Evolutionary conservation across 2,329 filamentous ascomycete genomes (phyloP).

Genomic region (Trichoderma sp.): DNA sequence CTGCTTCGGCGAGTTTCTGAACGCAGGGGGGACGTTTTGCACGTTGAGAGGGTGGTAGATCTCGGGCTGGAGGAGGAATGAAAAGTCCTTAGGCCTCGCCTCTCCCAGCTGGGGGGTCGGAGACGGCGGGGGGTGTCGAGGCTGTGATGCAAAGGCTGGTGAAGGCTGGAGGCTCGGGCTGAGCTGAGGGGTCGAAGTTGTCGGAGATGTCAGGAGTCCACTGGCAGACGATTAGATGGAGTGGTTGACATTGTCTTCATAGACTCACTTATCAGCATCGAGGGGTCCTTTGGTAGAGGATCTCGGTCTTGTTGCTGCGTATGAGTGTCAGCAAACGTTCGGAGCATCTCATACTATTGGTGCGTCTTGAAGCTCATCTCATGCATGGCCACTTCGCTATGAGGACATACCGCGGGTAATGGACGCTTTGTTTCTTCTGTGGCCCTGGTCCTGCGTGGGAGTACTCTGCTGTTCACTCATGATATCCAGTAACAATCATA

Average conservation of each 20-base stretch:
- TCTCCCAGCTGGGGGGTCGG: constrained; percentile 40
- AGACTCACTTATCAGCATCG: constrained; percentile 72
- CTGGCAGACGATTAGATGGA: constrained; percentile 30
- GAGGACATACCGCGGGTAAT: constrained; percentile 42
- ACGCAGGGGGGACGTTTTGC: constrained; percentile 62
- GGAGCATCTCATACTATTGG: neutral
- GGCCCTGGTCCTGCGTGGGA: constrained; percentile 30
- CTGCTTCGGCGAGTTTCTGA: constrained; percentile 68
- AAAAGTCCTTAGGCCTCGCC: constrained; percentile 65
- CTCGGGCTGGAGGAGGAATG: constrained; percentile 75
- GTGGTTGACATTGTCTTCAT: no score
- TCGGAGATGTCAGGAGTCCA: constrained; percentile 38
- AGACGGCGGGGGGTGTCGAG: constrained; percentile 35
- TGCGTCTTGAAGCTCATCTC: neutral
- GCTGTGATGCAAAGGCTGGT: constrained; percentile 33
- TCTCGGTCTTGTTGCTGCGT: constrained; percentile 57
- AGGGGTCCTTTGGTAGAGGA: constrained; percentile 78
- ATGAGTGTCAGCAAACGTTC: constrained; percentile 24
- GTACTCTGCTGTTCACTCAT: constrained; percentile 25
- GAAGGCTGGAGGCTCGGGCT: constrained; percentile 22
- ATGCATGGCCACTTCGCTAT: neutral
- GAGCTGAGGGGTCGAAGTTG: constrained; percentile 33
- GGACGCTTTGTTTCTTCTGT: constrained; percentile 39
- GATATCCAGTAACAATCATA: neutral
- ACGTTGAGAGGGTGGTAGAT: constrained; percentile 81